Conservation (phyloP, 2,329 filamentous ascomycete species). For the Diaporthe citrichinensis region DNA sequence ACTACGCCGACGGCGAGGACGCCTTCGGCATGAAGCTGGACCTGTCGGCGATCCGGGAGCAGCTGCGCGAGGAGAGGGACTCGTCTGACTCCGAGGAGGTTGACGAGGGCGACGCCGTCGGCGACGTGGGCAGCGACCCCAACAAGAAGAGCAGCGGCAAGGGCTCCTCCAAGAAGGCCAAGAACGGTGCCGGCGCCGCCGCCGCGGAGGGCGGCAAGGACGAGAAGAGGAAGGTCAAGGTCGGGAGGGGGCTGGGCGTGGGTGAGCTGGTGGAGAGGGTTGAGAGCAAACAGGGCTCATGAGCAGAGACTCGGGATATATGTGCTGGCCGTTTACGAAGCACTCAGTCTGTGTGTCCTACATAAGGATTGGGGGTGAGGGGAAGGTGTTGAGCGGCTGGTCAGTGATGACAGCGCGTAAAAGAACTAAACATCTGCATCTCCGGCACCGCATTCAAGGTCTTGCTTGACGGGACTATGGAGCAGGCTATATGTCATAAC, state of each 20-base stretch:
- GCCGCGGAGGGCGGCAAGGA: conserved; percentile 56
- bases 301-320: not conserved
- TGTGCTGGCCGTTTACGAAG: not conserved
- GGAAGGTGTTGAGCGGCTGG: not conserved
- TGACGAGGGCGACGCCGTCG: conserved; percentile 80
- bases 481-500: not conserved
- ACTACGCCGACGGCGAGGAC: conserved; percentile 98
- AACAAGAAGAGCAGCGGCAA: conserved; percentile 41
- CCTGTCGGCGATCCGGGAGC: conserved; percentile 72
- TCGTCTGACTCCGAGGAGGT: conserved; percentile 49
- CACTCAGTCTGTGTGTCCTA: not conserved
- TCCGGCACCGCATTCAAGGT: not conserved
- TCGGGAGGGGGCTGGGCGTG: conserved; percentile 85
- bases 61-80: conserved; percentile 60
- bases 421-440: not conserved
- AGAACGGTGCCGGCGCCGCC: conserved; percentile 48
- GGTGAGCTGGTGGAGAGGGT: conserved; percentile 82
- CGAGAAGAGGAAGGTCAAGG: conserved; percentile 86
- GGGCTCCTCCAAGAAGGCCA: conserved; percentile 50
- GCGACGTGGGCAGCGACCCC: conserved; percentile 71
- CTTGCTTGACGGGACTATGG: not conserved
- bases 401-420: not conserved
- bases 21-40: conserved; percentile 95
- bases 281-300: conserved; percentile 65
- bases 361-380: not conserved